Evolutionary conservation across 2,329 filamentous ascomycete genomes (phyloP), one percentile per base, ranked within the genome.

Genomic region (Sclerotiophoma versabilis): DNA sequence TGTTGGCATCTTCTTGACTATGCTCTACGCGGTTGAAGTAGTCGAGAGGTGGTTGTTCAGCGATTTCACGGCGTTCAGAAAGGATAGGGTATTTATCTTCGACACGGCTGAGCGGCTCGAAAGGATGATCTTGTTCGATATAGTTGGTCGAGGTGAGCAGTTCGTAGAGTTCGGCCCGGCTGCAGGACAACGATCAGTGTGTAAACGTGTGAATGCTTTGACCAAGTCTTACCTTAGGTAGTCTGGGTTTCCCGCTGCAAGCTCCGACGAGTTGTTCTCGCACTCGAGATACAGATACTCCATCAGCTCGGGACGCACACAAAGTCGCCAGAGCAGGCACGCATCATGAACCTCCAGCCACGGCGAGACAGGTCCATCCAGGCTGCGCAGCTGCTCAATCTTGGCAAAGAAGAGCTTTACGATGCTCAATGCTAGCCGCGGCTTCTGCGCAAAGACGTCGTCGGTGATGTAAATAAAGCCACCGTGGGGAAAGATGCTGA

Each of bases 401-500:
- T 70, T 71, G 5, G 62, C 56, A 23, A 72, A 53, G 53, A 77
- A 76, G 0, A 60, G 54, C n/a, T 74, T 53, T 8, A 80, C 59
- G 11, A 80, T 72, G 7, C 66, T 47, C 2, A 73, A 57, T 0
- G 76, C 76, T 23, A 73, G 58, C 39, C 66, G 63, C 4, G 77
- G 77, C 38, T 73, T 58, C 36, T 74, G 56, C n/a, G 70, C 59
- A 36, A 80, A 76, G 1, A 79, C 68, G 23, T 79, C 75, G 32
- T 80, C 77, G 1, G 77, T 79, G 14, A 80, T 75, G 58, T 77
- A 76, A 10, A 75, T 70, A 5, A 77, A 68, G 6, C 66, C 68
- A 5, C 77, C 77, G 20, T 64, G 58, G 1, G 76, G 74, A 37
- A 79, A 79, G 2, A 73, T 59, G n/a, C 64, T 60, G 22, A 70